A percentile compares a stretch with the other conserved stretches of the same genome.
Conservation (phyloP, 805 yeast species). For the Metschnikowia anglica region DNA sequence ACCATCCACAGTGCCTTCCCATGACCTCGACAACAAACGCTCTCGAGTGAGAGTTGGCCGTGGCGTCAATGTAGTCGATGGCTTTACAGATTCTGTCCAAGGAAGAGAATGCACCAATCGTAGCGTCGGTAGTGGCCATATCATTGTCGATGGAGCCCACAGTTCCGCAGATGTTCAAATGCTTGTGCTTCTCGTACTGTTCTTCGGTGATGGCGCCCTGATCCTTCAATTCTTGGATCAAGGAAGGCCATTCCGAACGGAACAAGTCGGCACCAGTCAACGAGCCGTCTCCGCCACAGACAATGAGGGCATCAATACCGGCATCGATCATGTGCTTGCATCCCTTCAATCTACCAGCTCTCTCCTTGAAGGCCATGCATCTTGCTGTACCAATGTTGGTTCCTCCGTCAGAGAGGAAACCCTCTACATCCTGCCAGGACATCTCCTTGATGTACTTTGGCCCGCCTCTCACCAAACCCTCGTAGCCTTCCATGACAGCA, state of each 20-base stretch:
- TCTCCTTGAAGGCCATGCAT: slow-evolving; percentile 63
- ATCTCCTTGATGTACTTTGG: slow-evolving; percentile 52
- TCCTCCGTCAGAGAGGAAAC: slow-evolving; percentile 70
- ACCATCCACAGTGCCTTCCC: slow-evolving; percentile 93
- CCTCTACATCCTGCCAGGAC: slow-evolving; percentile 73
- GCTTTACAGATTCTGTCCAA: slow-evolving; percentile 71
- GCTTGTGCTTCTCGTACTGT: slow-evolving; percentile 48
- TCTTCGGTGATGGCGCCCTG: slow-evolving; percentile 46
- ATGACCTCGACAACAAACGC: slow-evolving; percentile 84
- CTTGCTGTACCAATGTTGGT: slow-evolving; percentile 80
- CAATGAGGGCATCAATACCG: slow-evolving; percentile 76
- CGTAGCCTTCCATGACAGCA: slow-evolving; percentile 73
- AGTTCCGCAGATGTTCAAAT: slow-evolving; percentile 68
- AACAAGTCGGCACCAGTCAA: slow-evolving; percentile 80
- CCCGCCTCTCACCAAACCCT: slow-evolving; percentile 70
- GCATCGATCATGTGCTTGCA: slow-evolving; percentile 64
- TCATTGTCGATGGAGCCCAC: slow-evolving; percentile 86
- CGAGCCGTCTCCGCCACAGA: slow-evolving; percentile 84
- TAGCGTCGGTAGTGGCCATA: slow-evolving; percentile 81
- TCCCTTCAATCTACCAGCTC: slow-evolving; percentile 62
- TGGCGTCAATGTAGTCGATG: slow-evolving; percentile 80
- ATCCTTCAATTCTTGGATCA: slow-evolving; percentile 54
- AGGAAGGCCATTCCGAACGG: slow-evolving; percentile 74
- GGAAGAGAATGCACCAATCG: slow-evolving; percentile 80
- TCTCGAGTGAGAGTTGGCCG: slow-evolving; percentile 79